These are phyloP conservation scores for Diaporthe citri DNA, from an alignment of 2,329 filamentous ascomycete genomes.

Conservation along the genomic window DNA sequence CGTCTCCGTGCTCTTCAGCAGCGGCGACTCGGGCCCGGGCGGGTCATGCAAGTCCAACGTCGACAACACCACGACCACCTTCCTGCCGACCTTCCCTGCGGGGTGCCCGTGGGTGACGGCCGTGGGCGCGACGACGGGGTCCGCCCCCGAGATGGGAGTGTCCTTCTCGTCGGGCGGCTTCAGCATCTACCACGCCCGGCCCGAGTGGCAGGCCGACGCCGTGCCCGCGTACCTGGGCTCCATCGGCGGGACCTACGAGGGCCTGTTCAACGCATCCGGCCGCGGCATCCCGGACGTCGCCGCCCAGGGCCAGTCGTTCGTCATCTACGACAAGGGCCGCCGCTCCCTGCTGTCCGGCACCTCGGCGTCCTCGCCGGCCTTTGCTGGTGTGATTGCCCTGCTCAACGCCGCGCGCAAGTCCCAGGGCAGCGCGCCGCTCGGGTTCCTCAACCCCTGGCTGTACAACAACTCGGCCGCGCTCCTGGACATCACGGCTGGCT, in stretches of 20 bases:
- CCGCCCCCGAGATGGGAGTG: conserved; percentile 52
- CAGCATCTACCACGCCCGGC: conserved; percentile 52
- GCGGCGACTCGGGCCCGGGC: conserved; percentile 35
- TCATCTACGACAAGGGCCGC: conserved; percentile 48
- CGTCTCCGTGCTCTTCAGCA: conserved; percentile 69
- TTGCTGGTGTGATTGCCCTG: conserved; percentile 55
- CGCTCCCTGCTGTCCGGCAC: conserved; percentile 47
- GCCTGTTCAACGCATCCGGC: conserved; percentile 53
- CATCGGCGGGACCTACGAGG: conserved; percentile 53
- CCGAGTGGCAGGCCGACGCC: conserved; percentile 50
- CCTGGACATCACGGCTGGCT: conserved; percentile 48
- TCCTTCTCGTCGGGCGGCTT: conserved; percentile 55
- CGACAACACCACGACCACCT: conserved; percentile 37
- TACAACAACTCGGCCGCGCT: conserved; percentile 50
- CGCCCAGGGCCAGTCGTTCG: conserved; percentile 65
- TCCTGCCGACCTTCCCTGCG: conserved; percentile 45
- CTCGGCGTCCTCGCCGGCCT: conserved; percentile 54
- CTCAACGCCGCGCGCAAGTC: conserved; percentile 57
- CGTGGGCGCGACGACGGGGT: conserved; percentile 65
- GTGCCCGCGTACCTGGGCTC: conserved; percentile 51
- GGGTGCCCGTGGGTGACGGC: conserved; percentile 67
- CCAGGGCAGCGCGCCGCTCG: conserved; percentile 50
- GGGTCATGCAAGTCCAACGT: conserved; percentile 34
- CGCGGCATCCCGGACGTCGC: conserved; percentile 56
- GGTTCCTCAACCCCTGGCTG: conserved; percentile 53